Conservation (phyloP, 169 alveolate genomes). For the Plasmodium gaboni region DNA sequence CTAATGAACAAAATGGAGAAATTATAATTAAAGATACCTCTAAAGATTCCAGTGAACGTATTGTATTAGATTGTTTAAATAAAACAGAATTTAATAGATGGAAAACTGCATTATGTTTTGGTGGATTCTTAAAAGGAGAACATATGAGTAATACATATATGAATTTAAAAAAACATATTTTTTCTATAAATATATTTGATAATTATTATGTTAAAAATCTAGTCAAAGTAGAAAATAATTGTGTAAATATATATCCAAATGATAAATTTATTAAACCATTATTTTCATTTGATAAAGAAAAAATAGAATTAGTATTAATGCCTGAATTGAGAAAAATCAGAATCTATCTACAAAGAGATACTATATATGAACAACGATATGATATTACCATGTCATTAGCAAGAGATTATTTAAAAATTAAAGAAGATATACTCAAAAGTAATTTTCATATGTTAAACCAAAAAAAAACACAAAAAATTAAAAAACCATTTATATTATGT, state of each 20-base stretch:
- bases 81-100: slow-evolving; percentile 82
- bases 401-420: slow-evolving; percentile 72
- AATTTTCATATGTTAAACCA: slow-evolving; percentile 37
- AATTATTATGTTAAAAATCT: slow-evolving; percentile 66
- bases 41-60: slow-evolving; percentile 50
- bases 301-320: slow-evolving; percentile 50
- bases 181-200: slow-evolving; percentile 83
- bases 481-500: slow-evolving; percentile 80
- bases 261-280: slow-evolving; percentile 75
- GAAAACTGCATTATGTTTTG: slow-evolving; percentile 84
- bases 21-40: slow-evolving; percentile 71
- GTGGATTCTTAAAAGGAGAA: slow-evolving; percentile 80
- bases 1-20: slow-evolving; percentile 77
- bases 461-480: slow-evolving; percentile 71
- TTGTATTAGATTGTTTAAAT: slow-evolving; percentile 82
- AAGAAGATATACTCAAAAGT: slow-evolving; percentile 50
- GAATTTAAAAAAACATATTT: slow-evolving; percentile 82
- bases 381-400: slow-evolving; percentile 82
- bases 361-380: slow-evolving; percentile 82
- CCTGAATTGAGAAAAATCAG: slow-evolving; percentile 80
- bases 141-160: slow-evolving; percentile 27
- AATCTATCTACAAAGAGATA: slow-evolving; percentile 79
- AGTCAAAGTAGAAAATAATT: slow-evolving; percentile 20
- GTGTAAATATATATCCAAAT: slow-evolving; percentile 75
- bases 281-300: slow-evolving; percentile 78